Base-by-base conservation (phyloP, 2,329 filamentous ascomycete genomes). In the Colletotrichum filicis region DNA sequence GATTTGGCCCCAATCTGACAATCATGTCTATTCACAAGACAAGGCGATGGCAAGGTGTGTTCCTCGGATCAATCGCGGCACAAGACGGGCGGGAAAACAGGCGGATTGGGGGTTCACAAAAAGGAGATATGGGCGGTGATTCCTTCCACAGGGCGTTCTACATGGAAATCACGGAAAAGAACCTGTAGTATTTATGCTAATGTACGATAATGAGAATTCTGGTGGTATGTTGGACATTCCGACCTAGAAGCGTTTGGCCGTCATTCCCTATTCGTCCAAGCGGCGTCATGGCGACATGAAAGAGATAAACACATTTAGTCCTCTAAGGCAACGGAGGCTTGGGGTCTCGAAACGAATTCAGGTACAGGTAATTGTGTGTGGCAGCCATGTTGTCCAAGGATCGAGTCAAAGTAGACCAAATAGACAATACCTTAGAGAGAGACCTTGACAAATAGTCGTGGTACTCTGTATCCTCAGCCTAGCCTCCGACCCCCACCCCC, bases 131-230 rank as follows among this genome's bases (percentile, higher is more conserved):
- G 22, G 63, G 55, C 26, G 64, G 37, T 8, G 30, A 67, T 28
- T 60, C 35, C 24, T 46, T 30, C 32, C 32, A 55, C 49, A 19
- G n/a, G 68, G 68, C 63, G 63, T 71, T 60, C 37, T 60, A 57
- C 16, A 53, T 35, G 56, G 55, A 55, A 30, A 59, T 24, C 28
- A 14, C 42, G 64, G 62, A 9, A 67, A 35, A 22, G 19, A 55
- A 55, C n/a, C 28, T 68, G 46, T 68, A 63, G 46, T 60, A 71
- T 71, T 67, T 59, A 71, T 16, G 59, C 49, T 59, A 58, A 66
- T 71, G 63, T 71, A 67, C 66, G 56, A 71, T 71, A 60, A 71
- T 57, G 68, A 67, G 24, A 24, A 24, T 60, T 64, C 16, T n/a
- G 61, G 28, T 55, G 61, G 30, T 22, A 35, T 26, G 32, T 64